Evolutionary conservation across 75 land plant species (phyloP).

Genomic region (Sequoiadendron giganteum): DNA sequence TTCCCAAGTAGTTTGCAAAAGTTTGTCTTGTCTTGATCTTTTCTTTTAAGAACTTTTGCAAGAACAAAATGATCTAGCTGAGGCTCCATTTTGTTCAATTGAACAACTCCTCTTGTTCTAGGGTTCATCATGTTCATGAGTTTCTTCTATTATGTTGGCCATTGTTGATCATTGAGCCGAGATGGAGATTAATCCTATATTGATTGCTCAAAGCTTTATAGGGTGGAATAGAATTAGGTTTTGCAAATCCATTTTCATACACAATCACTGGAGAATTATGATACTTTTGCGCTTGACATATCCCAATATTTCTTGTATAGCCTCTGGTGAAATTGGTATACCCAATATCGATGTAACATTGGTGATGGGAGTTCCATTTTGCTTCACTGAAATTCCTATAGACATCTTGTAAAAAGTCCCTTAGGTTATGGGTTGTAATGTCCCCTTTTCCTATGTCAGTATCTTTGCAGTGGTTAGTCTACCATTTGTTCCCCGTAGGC

Average conservation of each 20-base stretch:
- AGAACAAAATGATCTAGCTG: too few species aligned
- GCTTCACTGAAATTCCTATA: background rate
- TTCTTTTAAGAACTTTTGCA: too few species aligned
- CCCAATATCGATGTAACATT: background rate
- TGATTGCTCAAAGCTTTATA: background rate
- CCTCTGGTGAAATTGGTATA: slow-evolving; percentile 9
- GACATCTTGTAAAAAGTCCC: background rate
- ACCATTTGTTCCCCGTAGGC: too few species aligned
- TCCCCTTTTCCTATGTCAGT: too few species aligned
- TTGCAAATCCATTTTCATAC: slow-evolving; percentile 20
- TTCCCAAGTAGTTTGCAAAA: too few species aligned
- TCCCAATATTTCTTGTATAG: slow-evolving; percentile 17
- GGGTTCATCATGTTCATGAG: too few species aligned
- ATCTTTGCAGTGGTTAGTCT: too few species aligned
- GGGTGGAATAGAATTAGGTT: background rate
- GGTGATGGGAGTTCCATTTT: background rate
- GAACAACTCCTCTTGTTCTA: too few species aligned
- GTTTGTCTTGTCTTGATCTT: too few species aligned
- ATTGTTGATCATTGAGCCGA: too few species aligned
- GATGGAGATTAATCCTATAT: background rate
- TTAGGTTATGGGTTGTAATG: background rate
- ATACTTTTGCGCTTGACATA: slow-evolving; percentile 20
- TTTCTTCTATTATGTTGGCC: too few species aligned
- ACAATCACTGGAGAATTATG: slow-evolving; percentile 21
- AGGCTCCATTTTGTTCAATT: too few species aligned